A percentile compares a stretch with the other conserved stretches of the same genome.
These are phyloP conservation scores for Triticum aestivum DNA, from an alignment of 176 grass and related monocot genomes.

Conservation along the genomic window IWGSC_CS_RefSeq_v2.1 NC_057795.1:661966249-661966748, in stretches of 20 bases:
- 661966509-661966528: not conserved
- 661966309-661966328: slow-evolving; percentile 3
- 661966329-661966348: not conserved
- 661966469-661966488: slow-evolving; percentile 36
- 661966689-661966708: not conserved
- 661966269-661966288: not conserved
- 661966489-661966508: not conserved
- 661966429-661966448: slow-evolving; percentile 12
- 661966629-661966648: not conserved
- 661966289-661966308: not conserved
- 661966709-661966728: not conserved
- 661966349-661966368: slow-evolving; percentile 50
- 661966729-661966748: not conserved
- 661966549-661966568: not conserved
- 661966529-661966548: not conserved
- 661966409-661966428: slow-evolving; percentile 6
- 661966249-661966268: not conserved
- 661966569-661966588: not conserved
- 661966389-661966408: not conserved
- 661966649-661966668: too few relatives aligned
- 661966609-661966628: not conserved
- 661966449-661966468: not conserved
- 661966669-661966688: not conserved
- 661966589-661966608: not conserved
- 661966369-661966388: slow-evolving; percentile 20